Evolutionary conservation across 306 rosid species (phyloP).

Genomic region (Quercus engelmannii): DNA sequence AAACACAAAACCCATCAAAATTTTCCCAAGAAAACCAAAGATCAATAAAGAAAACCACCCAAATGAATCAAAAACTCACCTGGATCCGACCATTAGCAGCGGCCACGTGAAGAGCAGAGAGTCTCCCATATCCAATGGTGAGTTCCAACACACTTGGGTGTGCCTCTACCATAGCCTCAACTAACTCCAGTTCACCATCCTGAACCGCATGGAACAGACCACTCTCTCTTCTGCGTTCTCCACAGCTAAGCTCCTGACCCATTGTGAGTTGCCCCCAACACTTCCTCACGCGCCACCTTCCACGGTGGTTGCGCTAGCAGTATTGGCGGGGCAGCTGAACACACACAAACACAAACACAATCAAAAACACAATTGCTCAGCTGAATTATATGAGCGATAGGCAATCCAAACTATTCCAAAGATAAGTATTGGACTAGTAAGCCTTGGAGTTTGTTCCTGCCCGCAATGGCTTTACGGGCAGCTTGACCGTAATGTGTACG

Average conservation of each 20-base stretch:
- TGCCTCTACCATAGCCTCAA: slow-evolving; percentile 39
- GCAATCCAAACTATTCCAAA: background rate
- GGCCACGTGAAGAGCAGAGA: slow-evolving; percentile 71
- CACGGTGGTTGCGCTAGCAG: slow-evolving; percentile 20
- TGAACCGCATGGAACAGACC: slow-evolving; percentile 55
- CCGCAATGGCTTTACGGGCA: slow-evolving; percentile 54
- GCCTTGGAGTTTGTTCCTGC: slow-evolving; percentile 52
- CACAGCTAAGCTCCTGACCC: slow-evolving; percentile 85
- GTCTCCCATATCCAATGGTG: slow-evolving; percentile 34
- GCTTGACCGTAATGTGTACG: slow-evolving; percentile 33
- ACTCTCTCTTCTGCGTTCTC: slow-evolving; percentile 30
- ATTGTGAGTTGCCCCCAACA: slow-evolving; percentile 30
- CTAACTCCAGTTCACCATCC: slow-evolving; percentile 55
- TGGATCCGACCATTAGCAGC: slow-evolving; percentile 79
- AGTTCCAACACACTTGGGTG: slow-evolving; percentile 48
- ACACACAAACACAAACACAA: too few species aligned
- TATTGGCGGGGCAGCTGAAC: background rate
- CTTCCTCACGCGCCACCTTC: slow-evolving; percentile 49
- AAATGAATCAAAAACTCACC: slow-evolving; percentile 37
- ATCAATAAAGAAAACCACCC: background rate
- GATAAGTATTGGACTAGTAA: background rate
- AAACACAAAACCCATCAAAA: slow-evolving; percentile 15
- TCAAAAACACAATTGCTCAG: background rate
- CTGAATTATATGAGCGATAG: background rate
- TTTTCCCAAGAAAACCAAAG: background rate